phyloP scores from a whole-genome alignment of 306 rosid species.

The Amphicarpaea edgeworthii region DNA sequence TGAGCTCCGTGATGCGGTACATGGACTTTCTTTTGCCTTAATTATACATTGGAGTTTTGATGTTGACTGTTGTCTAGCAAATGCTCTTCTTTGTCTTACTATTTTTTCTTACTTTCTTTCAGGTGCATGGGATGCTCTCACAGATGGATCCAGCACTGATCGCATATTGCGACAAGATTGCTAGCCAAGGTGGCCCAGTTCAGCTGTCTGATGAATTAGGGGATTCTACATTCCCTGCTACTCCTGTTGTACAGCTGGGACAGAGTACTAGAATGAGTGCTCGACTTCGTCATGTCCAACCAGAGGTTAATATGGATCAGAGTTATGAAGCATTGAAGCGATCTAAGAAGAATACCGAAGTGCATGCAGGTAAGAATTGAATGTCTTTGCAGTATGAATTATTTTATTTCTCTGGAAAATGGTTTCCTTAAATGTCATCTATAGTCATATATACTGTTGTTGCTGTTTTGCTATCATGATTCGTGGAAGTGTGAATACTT shows the following conservation, averaged over 20 bases:
- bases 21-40: slow-evolving; percentile 39
- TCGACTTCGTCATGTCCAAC: slow-evolving; percentile 89
- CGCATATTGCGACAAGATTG: slow-evolving; percentile 88
- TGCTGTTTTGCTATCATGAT: not conserved
- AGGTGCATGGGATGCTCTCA: slow-evolving; percentile 97
- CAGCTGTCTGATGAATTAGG: slow-evolving; percentile 74
- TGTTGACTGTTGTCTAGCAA: slow-evolving; percentile 41
- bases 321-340: slow-evolving; percentile 78
- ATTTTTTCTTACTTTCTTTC: slow-evolving; percentile 20
- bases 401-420: slow-evolving; percentile 22
- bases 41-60: slow-evolving; percentile 34
- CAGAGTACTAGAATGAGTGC: slow-evolving; percentile 80
- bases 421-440: not conserved
- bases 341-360: slow-evolving; percentile 66
- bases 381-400: slow-evolving; percentile 19
- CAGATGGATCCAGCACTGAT: slow-evolving; percentile 96
- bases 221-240: slow-evolving; percentile 65
- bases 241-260: slow-evolving; percentile 86
- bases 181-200: slow-evolving; percentile 88
- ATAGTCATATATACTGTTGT: not conserved
- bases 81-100: slow-evolving; percentile 16
- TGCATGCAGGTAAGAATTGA: slow-evolving; percentile 65
- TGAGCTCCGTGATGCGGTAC: slow-evolving; percentile 93
- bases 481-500: too few species aligned
- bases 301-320: slow-evolving; percentile 74